These are phyloP conservation scores for Psilocybe subaeruginosa DNA, from an alignment of 768 basidiomycete genomes.

Conservation along the genomic window DNA sequence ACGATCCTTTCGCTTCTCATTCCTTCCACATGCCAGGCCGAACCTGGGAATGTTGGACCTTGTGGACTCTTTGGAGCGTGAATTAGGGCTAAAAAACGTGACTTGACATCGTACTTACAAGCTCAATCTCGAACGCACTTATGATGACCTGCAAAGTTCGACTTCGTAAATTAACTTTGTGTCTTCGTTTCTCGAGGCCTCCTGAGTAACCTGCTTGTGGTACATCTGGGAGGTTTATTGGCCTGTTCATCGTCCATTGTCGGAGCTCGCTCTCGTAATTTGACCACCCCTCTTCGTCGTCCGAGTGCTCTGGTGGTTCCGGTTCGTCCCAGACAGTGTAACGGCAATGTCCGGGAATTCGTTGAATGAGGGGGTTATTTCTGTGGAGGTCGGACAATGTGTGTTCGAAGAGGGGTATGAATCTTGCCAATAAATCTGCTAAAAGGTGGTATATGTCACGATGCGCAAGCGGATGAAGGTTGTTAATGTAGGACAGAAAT, in stretches of 20 bases:
- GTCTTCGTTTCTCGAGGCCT: constrained; percentile 44
- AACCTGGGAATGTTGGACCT: constrained; percentile 33
- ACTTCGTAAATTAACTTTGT: constrained; percentile 39
- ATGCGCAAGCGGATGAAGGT: constrained; percentile 40
- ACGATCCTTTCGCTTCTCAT: constrained; percentile 56
- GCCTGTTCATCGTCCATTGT: constrained; percentile 45
- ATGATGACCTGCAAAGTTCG: constrained; percentile 46
- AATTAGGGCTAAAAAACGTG: background rate
- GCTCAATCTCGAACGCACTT: constrained; percentile 39
- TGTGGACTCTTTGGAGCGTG: constrained; percentile 28
- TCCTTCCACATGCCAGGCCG: constrained; percentile 54
- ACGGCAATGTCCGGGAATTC: constrained; percentile 43
- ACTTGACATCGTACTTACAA: constrained; percentile 35
- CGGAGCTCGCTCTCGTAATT: constrained; percentile 44
- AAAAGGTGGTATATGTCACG: constrained; percentile 33
- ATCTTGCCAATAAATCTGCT: constrained; percentile 32
- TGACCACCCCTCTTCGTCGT: constrained; percentile 51
- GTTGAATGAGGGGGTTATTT: constrained; percentile 44
- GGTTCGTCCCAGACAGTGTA: constrained; percentile 53
- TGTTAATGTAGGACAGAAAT: constrained; percentile 57
- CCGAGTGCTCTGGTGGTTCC: constrained; percentile 48
- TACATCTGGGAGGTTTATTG: constrained; percentile 49
- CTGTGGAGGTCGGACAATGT: constrained; percentile 54
- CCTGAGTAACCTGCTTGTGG: constrained; percentile 46
- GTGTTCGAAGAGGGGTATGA: constrained; percentile 55